Conservation (phyloP, 257 asterid species). For the Vinca minor region DNA sequence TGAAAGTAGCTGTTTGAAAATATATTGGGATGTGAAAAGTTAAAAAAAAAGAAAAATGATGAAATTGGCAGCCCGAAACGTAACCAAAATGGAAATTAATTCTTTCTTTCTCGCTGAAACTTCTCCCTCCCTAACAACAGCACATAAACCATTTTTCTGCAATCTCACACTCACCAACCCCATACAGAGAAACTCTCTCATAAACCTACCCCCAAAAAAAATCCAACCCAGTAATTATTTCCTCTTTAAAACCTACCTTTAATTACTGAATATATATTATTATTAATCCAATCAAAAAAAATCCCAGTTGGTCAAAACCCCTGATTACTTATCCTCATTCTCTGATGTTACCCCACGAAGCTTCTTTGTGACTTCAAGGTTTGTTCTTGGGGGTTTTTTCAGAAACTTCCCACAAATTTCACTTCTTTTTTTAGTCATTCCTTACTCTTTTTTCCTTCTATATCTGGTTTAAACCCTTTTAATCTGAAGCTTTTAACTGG, state of each 20-base stretch:
- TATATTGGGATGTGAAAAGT: too few species aligned
- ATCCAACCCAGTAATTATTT: not conserved
- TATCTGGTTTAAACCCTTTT: too few species aligned
- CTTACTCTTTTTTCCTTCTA: not conserved
- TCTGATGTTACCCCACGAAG: conserved; percentile 7
- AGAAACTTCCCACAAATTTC: conserved; percentile 4
- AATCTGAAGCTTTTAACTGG: not conserved
- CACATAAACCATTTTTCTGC: too few species aligned
- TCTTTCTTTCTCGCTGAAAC: too few species aligned
- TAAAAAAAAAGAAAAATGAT: too few species aligned
- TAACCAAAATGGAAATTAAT: too few species aligned
- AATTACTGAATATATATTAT: not conserved
- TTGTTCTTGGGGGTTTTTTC: conserved; percentile 10
- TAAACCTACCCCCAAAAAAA: not conserved
- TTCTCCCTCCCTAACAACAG: too few species aligned
- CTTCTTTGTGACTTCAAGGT: conserved; percentile 23
- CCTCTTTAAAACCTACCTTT: not conserved
- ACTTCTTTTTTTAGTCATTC: not conserved
- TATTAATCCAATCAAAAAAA: not conserved
- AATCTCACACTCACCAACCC: too few species aligned
- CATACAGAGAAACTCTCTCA: not conserved
- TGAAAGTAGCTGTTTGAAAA: too few species aligned
- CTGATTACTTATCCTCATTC: too few species aligned
- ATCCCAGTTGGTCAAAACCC: not conserved
- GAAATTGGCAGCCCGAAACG: too few species aligned